phyloP scores from a whole-genome alignment of 768 basidiomycete species.

The Ephemerocybe angulata region DNA sequence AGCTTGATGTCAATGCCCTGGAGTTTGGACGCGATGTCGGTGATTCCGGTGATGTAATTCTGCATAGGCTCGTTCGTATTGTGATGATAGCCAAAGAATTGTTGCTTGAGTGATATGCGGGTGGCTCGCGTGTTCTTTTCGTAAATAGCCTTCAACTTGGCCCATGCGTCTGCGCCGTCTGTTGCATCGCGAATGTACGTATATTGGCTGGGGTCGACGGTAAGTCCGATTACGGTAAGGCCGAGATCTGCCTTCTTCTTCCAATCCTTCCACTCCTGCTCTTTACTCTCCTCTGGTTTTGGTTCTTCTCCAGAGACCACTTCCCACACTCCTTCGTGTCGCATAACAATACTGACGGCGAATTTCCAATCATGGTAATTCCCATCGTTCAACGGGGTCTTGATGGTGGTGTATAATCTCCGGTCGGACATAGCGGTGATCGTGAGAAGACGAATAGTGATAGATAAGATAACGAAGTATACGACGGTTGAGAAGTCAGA shows the following conservation, averaged over 20 bases:
- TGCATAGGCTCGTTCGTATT: not conserved
- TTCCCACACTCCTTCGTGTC: slow-evolving; percentile 8
- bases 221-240: slow-evolving; percentile 19
- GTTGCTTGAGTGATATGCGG: slow-evolving; percentile 18
- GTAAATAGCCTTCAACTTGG: slow-evolving; percentile 12
- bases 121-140: slow-evolving; percentile 20
- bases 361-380: slow-evolving; percentile 19
- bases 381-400: slow-evolving; percentile 3
- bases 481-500: not conserved
- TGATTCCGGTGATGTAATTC: not conserved
- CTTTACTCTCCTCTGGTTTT: not conserved
- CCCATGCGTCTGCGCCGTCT: slow-evolving; percentile 7
- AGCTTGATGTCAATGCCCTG: not conserved
- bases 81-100: slow-evolving; percentile 13
- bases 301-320: not conserved
- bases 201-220: slow-evolving; percentile 18
- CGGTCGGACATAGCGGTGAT: not conserved
- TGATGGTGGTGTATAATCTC: not conserved
- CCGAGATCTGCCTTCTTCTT: slow-evolving; percentile 12
- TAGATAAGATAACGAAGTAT: not conserved
- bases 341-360: slow-evolving; percentile 12
- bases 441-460: not conserved
- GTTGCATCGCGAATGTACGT: slow-evolving; percentile 13
- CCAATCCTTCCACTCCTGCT: not conserved
- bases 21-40: not conserved